These are phyloP conservation scores for Penicillium griseofulvum DNA, from an alignment of 2,329 filamentous ascomycete genomes.

Conservation along the genomic window DNA sequence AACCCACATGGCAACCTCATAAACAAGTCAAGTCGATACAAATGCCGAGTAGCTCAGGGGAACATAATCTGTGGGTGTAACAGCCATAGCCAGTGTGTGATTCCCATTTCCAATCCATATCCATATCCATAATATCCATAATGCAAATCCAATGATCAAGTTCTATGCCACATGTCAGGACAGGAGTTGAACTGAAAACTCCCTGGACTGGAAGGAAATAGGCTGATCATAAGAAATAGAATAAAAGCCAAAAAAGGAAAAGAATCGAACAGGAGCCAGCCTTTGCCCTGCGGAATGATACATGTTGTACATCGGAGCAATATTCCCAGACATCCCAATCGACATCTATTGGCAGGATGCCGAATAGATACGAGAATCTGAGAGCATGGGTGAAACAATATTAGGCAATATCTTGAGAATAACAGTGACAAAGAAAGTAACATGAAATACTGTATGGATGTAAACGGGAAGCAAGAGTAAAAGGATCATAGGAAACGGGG, in stretches of 20 bases:
- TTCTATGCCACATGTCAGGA: background rate
- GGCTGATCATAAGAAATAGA: background rate
- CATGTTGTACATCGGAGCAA: conserved; percentile 6
- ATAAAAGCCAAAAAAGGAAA: background rate
- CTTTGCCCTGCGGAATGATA: conserved; percentile 5
- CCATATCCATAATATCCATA: background rate
- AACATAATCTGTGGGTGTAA: background rate
- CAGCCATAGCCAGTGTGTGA: background rate
- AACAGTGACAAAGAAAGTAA: conserved; percentile 19
- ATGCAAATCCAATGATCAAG: background rate
- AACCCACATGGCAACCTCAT: too few relatives aligned
- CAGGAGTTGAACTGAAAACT: background rate
- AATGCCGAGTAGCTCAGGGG: background rate
- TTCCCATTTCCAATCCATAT: conserved; percentile 1
- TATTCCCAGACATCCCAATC: background rate
- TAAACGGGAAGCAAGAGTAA: conserved; percentile 11
- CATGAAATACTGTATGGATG: conserved; percentile 13
- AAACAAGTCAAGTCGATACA: background rate
- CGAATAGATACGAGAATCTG: background rate
- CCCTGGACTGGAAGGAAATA: background rate
- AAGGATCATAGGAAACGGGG: conserved; percentile 18
- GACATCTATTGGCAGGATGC: background rate
- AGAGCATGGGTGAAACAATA: conserved; percentile 10
- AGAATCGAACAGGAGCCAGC: conserved; percentile 10
- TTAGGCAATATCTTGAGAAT: conserved; percentile 21